A percentile compares a stretch with the other conserved stretches of the same genome.
phyloP scores from a whole-genome alignment of 1,284 basidiomycete species.

The Porodaedalea pini region DNA sequence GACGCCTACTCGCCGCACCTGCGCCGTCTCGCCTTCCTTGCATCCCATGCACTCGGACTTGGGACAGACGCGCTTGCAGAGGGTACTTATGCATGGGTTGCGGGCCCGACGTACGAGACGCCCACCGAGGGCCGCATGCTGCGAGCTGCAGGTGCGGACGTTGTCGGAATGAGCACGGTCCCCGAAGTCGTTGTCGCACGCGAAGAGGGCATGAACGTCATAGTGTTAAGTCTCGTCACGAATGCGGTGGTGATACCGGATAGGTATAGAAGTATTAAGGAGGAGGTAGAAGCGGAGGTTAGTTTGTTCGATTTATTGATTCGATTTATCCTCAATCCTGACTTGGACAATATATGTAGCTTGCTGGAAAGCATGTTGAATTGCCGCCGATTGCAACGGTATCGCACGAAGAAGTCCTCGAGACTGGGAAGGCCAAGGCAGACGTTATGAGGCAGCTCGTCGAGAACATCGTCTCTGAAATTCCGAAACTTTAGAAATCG shows the following conservation, averaged over 20 bases:
- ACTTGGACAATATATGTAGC: conserved; percentile 36
- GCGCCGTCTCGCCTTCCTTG: conserved; percentile 66
- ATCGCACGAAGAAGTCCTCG: conserved; percentile 81
- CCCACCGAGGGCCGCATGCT: conserved; percentile 77
- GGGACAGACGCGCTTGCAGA: conserved; percentile 53
- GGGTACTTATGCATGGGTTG: conserved; percentile 83
- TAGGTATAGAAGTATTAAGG: conserved; percentile 63
- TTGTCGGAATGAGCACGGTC: conserved; percentile 89
- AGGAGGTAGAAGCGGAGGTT: conserved; percentile 74
- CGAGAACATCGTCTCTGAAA: conserved; percentile 45
- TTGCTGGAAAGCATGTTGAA: conserved; percentile 52
- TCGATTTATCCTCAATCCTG: conserved; percentile 14
- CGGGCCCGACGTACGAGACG: conserved; percentile 82
- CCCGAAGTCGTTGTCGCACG: conserved; percentile 82
- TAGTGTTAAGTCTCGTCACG: conserved; percentile 78
- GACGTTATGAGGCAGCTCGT: conserved; percentile 69
- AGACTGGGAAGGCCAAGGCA: conserved; percentile 63
- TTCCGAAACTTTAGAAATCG: conserved; percentile 7
- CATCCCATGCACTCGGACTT: conserved; percentile 55
- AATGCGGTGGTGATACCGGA: conserved; percentile 78
- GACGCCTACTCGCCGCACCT: conserved; percentile 71
- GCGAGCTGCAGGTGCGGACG: conserved; percentile 69
- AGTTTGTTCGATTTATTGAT: conserved; percentile 22
- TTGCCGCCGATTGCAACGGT: conserved; percentile 48
- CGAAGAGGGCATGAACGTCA: conserved; percentile 68